Evolutionary conservation across 2,329 filamentous ascomycete species (phyloP).

Genomic region (Fusarium penzigii): DNA sequence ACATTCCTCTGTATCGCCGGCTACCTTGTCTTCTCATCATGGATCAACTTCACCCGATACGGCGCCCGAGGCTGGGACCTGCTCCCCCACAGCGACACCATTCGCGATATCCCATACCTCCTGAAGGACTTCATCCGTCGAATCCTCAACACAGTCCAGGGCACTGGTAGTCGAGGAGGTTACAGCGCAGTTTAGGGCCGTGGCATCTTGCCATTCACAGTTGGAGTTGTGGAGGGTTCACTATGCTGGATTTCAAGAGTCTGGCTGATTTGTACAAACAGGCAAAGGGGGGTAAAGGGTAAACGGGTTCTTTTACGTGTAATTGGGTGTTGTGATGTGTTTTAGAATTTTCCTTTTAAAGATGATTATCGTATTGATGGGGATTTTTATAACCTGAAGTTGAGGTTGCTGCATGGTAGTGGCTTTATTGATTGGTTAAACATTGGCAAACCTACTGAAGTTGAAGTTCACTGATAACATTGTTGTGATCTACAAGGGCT

Average conservation of each 20-base stretch:
- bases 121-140: constrained; percentile 83
- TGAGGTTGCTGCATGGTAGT: neutral
- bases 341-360: constrained; percentile 14
- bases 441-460: neutral
- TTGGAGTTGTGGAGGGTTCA: constrained; percentile 6
- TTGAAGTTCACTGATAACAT: neutral
- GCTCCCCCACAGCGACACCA: constrained; percentile 86
- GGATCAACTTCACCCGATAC: constrained; percentile 98
- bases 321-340: constrained; percentile 12
- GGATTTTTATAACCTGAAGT: neutral
- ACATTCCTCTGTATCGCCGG: constrained; percentile 81
- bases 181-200: constrained; percentile 81
- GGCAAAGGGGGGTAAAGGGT: constrained; percentile 8
- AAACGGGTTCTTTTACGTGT: constrained; percentile 16
- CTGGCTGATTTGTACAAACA: constrained; percentile 30
- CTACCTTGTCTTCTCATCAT: constrained; percentile 96
- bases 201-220: neutral
- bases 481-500: too few species aligned
- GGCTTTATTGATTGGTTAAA: neutral
- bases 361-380: constrained; percentile 6
- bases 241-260: constrained; percentile 30
- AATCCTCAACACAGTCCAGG: constrained; percentile 81
- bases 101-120: constrained; percentile 89
- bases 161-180: constrained; percentile 79
- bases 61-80: constrained; percentile 94